These are phyloP conservation scores for Anthostomella pinea DNA, from an alignment of 2,329 filamentous ascomycete species.

Conservation along the genomic window DNA sequence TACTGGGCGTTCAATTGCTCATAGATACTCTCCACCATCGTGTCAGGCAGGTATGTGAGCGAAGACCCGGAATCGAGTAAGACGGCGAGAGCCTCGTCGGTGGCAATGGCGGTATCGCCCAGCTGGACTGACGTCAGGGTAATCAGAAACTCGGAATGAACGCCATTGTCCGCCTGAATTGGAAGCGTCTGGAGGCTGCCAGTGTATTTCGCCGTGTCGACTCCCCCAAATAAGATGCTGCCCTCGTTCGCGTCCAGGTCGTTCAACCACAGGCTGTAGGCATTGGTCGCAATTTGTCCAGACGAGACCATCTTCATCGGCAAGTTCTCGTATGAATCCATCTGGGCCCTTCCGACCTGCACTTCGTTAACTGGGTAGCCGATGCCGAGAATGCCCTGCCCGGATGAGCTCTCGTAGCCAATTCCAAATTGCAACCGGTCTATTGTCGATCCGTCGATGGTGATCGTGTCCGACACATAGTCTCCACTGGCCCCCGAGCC, in stretches of 20 bases:
- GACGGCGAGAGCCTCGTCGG: conserved; percentile 55
- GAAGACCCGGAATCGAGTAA: conserved; percentile 70
- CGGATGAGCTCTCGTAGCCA: conserved; percentile 59
- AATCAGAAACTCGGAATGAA: conserved; percentile 64
- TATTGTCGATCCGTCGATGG: conserved; percentile 53
- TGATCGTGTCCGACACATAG: conserved; percentile 74
- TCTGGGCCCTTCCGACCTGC: conserved; percentile 56
- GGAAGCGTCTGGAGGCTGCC: conserved; percentile 66
- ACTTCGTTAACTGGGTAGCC: conserved; percentile 81
- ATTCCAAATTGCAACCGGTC: conserved; percentile 67
- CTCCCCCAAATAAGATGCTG: conserved; percentile 71
- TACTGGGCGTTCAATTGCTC: conserved; percentile 45
- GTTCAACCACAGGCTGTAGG: conserved; percentile 75
- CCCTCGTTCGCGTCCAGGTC: conserved; percentile 65
- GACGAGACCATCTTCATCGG: conserved; percentile 61
- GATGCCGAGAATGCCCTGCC: conserved; percentile 79
- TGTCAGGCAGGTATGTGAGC: conserved; percentile 63
- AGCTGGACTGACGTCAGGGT: conserved; percentile 60
- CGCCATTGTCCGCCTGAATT: conserved; percentile 52
- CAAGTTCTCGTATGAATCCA: conserved; percentile 63
- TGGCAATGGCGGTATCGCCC: conserved; percentile 40
- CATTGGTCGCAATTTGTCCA: conserved; percentile 61
- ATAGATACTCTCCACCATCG: conserved; percentile 45
- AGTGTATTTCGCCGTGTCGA: conserved; percentile 63
- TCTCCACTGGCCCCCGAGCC: conserved; percentile 74